Conservation (phyloP, 257 asterid genomes). For the Mentha longifolia region DNA sequence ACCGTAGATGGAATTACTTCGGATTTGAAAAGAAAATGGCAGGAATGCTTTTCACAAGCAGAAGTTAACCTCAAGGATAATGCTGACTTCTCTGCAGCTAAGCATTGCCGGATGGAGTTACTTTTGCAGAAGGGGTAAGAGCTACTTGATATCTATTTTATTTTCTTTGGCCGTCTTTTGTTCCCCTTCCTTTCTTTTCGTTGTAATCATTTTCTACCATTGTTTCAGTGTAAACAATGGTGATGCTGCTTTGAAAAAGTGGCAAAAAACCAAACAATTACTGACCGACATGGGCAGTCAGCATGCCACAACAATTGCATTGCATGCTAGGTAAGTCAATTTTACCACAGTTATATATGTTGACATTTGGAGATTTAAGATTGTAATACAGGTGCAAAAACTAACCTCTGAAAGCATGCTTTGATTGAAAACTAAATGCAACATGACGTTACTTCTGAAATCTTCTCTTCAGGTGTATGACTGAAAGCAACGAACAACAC, state of each 20-base stretch:
- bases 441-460: neutral
- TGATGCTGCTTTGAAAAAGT: constrained; percentile 53
- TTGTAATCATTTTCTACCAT: neutral
- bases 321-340: constrained; percentile 56
- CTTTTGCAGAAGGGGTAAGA: constrained; percentile 72
- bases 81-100: constrained; percentile 80
- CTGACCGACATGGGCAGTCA: constrained; percentile 60
- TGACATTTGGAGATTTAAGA: neutral
- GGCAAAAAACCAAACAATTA: constrained; percentile 55
- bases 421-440: constrained; percentile 2
- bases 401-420: neutral
- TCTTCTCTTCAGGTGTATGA: constrained; percentile 51
- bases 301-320: constrained; percentile 51
- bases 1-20: constrained; percentile 66
- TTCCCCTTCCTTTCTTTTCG: neutral
- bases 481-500: constrained; percentile 65
- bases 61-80: constrained; percentile 57
- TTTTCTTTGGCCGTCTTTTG: neutral
- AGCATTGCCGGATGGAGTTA: constrained; percentile 85
- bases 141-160: neutral
- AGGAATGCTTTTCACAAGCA: constrained; percentile 65
- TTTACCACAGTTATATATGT: too few species aligned
- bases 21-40: constrained; percentile 77
- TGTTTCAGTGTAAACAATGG: constrained; percentile 53
- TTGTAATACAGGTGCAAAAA: neutral